phyloP scores from a whole-genome alignment of 2,329 filamentous ascomycete genomes.

The Aspergillus phoenicis region DNA sequence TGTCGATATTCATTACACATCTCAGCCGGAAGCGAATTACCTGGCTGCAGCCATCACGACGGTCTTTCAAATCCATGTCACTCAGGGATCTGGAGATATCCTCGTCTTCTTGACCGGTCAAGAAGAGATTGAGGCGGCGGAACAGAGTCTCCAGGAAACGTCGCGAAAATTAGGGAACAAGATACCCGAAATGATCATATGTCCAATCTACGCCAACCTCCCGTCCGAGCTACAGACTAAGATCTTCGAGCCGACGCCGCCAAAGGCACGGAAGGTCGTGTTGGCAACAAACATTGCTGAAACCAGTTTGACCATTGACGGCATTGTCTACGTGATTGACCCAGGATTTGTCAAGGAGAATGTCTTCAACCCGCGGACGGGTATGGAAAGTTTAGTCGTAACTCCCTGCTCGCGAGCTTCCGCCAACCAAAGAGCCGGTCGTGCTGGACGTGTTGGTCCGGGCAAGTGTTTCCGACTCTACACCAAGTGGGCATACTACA shows the following conservation, averaged over 20 bases:
- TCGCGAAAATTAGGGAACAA: conserved; percentile 82
- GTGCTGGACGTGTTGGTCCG: conserved; percentile 87
- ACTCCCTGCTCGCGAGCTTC: conserved; percentile 90
- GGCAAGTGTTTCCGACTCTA: conserved; percentile 94
- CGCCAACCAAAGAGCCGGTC: conserved; percentile 88
- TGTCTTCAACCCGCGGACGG: conserved; percentile 84
- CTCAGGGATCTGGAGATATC: conserved; percentile 82
- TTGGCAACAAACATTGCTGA: conserved; percentile 97
- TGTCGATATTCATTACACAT: conserved; percentile 89
- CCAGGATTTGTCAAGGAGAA: conserved; percentile 96
- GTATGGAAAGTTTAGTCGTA: conserved; percentile 89
- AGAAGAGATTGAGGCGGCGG: conserved; percentile 90
- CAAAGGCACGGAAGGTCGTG: conserved; percentile 84
- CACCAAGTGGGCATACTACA: conserved; percentile 90
- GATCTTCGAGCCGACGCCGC: conserved; percentile 91
- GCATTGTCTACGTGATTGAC: conserved; percentile 94
- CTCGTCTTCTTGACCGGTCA: conserved; percentile 93
- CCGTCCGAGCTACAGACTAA: conserved; percentile 88
- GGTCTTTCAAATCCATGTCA: conserved; percentile 91
- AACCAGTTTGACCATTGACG: conserved; percentile 92
- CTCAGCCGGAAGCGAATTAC: conserved; percentile 91
- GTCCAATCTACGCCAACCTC: conserved; percentile 91
- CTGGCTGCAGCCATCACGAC: conserved; percentile 88
- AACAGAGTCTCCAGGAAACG: conserved; percentile 81
- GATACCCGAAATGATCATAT: conserved; percentile 83